Base-by-base conservation (phyloP, 208 protist genomes). In the Leishmania lainsoni region DNA sequence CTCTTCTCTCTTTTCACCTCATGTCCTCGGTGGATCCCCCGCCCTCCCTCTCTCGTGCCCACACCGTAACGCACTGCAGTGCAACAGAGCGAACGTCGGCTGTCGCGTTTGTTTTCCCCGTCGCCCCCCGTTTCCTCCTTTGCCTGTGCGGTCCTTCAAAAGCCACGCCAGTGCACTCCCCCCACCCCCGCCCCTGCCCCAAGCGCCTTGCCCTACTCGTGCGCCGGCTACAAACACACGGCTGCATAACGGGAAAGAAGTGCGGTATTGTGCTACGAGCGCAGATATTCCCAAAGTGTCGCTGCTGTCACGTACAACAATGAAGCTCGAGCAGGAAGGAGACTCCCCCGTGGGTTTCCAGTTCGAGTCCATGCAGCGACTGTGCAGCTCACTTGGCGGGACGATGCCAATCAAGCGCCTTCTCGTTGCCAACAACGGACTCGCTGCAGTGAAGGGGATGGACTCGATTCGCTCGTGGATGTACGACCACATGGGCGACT, bases 401-500 rank as follows among this genome's bases (percentile, higher is more conserved):
- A 92, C 78, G 5, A 87, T 83, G 51, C 81, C 90, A 6, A 97
- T 99, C 72, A 83, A 91, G 29, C 90, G 92, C 39, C 87, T 99
- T 22, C 93, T 99, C 63, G 96, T 99, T 48, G 98, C 99, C 20
- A 99, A 99, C 89, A 99, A 99, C 89, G 99, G 99, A 76, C 98
- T 99, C 56, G 99, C 98, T 17, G 99, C 99, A 0, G 98, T 99
- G 10, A 99, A 99, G 87, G 97, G 93, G 49, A 99, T 99, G 72
- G 96, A 99, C 73, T 99, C 98, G 16, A 98, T 99, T 52, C 93
- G 98, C 75, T 93, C 94, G 63, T 99, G 98, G 98, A 84, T 97
- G 32, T 99, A 99, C 88, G 90, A 98, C 69, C 94, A 93, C 59
- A 98, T 99, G 86, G 98, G 98, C 14, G 92, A 99, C 86, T 92